These are phyloP conservation scores for Millerago galiae DNA, from an alignment of 805 yeast species.

Conservation along the genomic window DNA sequence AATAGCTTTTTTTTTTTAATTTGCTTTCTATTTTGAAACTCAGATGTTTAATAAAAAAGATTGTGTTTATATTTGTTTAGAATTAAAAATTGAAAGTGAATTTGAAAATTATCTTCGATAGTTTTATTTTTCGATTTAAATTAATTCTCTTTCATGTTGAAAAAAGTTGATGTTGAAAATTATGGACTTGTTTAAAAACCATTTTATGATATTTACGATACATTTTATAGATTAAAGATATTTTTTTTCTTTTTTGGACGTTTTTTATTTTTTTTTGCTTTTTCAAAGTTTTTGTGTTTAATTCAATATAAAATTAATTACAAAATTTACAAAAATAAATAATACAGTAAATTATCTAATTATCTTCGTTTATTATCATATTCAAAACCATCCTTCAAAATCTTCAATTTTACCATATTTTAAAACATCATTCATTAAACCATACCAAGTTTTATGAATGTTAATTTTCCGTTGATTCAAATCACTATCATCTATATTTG, in stretches of 20 bases:
- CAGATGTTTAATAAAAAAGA: too few relatives aligned
- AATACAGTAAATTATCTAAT: background rate
- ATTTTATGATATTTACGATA: background rate
- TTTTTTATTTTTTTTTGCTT: background rate
- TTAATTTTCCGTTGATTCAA: background rate
- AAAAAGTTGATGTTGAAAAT: too few relatives aligned
- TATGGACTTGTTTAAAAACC: too few relatives aligned
- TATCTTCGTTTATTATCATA: background rate
- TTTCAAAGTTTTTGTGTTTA: background rate
- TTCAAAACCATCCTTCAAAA: conserved; percentile 22
- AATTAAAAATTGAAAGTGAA: too few relatives aligned
- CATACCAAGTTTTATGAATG: conserved; percentile 16
- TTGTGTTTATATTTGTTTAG: too few relatives aligned
- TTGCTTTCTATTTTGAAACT: too few relatives aligned
- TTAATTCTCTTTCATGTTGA: too few relatives aligned
- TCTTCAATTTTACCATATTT: conserved; percentile 16
- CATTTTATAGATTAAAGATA: background rate
- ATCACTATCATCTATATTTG: background rate
- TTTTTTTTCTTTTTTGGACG: background rate
- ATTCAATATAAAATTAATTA: background rate
- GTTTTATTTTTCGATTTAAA: too few relatives aligned
- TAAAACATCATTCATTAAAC: conserved; percentile 19
- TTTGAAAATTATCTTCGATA: too few relatives aligned
- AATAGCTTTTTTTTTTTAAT: too few relatives aligned
- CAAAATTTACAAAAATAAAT: background rate